Evolutionary conservation across 805 yeast species (phyloP), one percentile per base, ranked within the genome.

Genomic region (Jamesozyma rosinii): DNA sequence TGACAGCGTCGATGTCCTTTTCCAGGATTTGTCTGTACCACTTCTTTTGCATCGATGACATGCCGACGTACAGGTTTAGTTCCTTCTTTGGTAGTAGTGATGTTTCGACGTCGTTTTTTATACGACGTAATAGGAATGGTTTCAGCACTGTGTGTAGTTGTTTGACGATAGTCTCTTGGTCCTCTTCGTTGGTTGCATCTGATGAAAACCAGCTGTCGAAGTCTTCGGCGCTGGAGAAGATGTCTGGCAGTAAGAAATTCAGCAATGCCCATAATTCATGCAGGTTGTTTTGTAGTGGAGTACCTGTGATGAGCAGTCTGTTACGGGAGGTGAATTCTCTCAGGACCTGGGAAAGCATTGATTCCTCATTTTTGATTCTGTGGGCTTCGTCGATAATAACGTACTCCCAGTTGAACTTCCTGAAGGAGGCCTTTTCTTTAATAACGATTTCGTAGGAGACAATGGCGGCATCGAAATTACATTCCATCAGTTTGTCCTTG

Each of bases 201-300:
- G 69, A 63, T 3, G 71, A 64, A 57, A 83, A 84, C 90, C 90
- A 83, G 38, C 71, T 79, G 58, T 83, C 90, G 58, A 84, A 84
- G 4, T 81, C 75, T 45, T 74, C 82, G n/a, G 82, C 72, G 55
- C 80, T 84, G 0, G 84, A 76, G 55, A 83, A 83, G 17, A 83
- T 81, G 62, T 83, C 92, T 2, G 94, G 94, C 36, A 83, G 65
- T 29, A 83, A 69, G 60, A 83, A 83, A 51, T 83, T 83, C 50
- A 83, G 66, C 48, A 83, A 65, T 0, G 94, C 90, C 94, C 94
- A 83, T 46, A 83, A 66, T 61, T 83, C 94, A 55, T 81, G 87
- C 42, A 83, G 63, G 53, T 83, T 83, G 56, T 83, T 83, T 60
- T 83, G 94, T 47, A 83, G 67, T 8, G 92, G 94, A 1, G 94